Conservation (phyloP, 371 early-diverging fungal genomes). For the Catenaria anguillulae region DNA sequence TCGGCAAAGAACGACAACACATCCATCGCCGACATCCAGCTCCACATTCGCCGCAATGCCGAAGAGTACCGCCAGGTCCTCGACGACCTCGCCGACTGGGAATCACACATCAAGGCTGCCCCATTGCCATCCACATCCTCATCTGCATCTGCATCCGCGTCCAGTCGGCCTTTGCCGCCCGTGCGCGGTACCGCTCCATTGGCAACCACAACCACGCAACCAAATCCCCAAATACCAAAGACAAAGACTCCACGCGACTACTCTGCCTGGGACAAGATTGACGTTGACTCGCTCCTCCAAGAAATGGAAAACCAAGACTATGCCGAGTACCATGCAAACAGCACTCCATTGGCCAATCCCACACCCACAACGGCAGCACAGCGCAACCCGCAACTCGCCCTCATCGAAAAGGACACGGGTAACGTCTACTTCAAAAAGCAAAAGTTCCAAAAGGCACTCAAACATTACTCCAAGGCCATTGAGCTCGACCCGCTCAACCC, state of each 20-base stretch:
- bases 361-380: neutral
- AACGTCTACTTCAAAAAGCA: constrained; percentile 59
- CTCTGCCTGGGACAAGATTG: constrained; percentile 34
- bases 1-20: too few relatives aligned
- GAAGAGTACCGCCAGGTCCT: neutral
- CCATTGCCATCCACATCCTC: neutral
- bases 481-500: constrained; percentile 44
- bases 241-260: constrained; percentile 14
- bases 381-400: constrained; percentile 21
- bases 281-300: constrained; percentile 21
- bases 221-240: neutral
- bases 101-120: neutral
- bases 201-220: neutral
- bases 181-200: neutral
- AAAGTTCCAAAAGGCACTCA: constrained; percentile 47
- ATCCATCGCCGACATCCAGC: neutral
- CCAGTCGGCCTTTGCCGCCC: neutral
- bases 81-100: neutral
- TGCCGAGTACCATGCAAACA: neutral
- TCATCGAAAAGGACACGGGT: constrained; percentile 56
- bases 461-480: constrained; percentile 51
- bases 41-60: neutral
- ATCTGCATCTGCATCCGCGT: neutral
- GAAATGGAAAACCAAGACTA: constrained; percentile 10
- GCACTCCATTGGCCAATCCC: constrained; percentile 2